Base-by-base conservation (phyloP, 768 basidiomycete species). In the Agaricus bisporus region DNA sequence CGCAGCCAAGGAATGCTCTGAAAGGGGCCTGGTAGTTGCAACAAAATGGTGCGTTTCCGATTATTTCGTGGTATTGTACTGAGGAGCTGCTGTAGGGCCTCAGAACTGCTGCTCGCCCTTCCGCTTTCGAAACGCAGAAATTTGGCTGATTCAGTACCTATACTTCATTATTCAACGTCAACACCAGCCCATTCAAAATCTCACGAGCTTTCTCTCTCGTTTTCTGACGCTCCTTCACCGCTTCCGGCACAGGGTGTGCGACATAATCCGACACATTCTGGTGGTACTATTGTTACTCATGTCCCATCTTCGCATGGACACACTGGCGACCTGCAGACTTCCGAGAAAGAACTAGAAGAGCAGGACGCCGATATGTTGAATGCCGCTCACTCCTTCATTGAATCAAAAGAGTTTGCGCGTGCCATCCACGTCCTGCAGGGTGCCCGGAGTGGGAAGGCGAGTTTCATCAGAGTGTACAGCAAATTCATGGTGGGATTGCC, bases 391-490 rank as follows among this genome's bases (percentile, higher is more conserved):
- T 75, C 82, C 17, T 88, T 82, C 62, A 80, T 91, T 59, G 83
- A 91, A 57, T 70, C 81, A 14, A 84, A 85, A 62, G 94, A 98
- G 61, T 86, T 87, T 60, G 72, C 82, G 44, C 78, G 93, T 55
- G 89, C 85, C 6, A 77, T 80, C 5, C 80, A 85, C 60, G 68
- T 82, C 52, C 68, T 98, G 46, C 73, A 73, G 48, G 72, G 74
- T 7, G 90, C 88, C 61, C 79, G 67, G 60, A 88, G 89, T 59
- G 66, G 81, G 22, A 88, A 88, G 64, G 85, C 86, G 7, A 75
- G 72, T 22, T 99, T 97, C 67, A 60, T 98, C 57, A 76, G 78
- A 43, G 66, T 85, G 17, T 98, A 99, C 66, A 80, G 88, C 60
- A 81, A 80, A 58, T 98, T 86, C 66, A 73, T 99, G 66, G 97